A percentile compares a stretch with the other conserved stretches of the same genome.
Conservation (phyloP, 2,329 filamentous ascomycete species). For the Fusarium nurragi region DNA sequence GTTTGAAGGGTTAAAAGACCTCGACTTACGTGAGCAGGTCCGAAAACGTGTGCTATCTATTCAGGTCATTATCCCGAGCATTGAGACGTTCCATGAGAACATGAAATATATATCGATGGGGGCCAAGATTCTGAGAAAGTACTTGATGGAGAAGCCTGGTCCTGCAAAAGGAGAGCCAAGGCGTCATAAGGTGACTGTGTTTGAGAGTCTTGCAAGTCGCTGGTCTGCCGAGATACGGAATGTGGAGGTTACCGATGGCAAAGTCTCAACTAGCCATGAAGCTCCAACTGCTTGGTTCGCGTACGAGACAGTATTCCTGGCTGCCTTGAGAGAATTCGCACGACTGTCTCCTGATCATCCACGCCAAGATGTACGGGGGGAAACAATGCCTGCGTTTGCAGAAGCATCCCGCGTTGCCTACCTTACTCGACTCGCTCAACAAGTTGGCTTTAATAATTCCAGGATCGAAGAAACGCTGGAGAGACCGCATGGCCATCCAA, state of each 20-base stretch:
- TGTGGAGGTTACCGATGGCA: not conserved
- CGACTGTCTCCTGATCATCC: not conserved
- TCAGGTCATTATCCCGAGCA: slow-evolving; percentile 1
- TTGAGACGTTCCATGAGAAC: slow-evolving; percentile 3
- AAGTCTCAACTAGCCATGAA: not conserved
- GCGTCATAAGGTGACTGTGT: not conserved
- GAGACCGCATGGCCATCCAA: not conserved
- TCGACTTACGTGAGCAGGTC: not conserved
- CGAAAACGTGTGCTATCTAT: not conserved
- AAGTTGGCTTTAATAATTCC: not conserved
- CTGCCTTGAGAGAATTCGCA: not conserved
- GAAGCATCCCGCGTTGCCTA: not conserved
- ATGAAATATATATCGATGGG: slow-evolving; percentile 4
- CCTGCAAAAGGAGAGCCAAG: not conserved
- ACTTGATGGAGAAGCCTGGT: not conserved
- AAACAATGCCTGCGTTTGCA: not conserved
- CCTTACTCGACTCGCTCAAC: not conserved
- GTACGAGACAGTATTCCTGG: not conserved
- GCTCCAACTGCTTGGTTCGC: not conserved
- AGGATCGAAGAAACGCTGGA: not conserved
- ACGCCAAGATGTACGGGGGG: not conserved
- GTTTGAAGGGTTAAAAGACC: not conserved
- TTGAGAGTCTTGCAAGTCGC: not conserved
- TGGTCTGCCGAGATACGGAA: not conserved
- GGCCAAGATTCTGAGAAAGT: not conserved